Evolutionary conservation across 331 rosid genomes (phyloP).

Genomic region (Saraca asoca): DNA sequence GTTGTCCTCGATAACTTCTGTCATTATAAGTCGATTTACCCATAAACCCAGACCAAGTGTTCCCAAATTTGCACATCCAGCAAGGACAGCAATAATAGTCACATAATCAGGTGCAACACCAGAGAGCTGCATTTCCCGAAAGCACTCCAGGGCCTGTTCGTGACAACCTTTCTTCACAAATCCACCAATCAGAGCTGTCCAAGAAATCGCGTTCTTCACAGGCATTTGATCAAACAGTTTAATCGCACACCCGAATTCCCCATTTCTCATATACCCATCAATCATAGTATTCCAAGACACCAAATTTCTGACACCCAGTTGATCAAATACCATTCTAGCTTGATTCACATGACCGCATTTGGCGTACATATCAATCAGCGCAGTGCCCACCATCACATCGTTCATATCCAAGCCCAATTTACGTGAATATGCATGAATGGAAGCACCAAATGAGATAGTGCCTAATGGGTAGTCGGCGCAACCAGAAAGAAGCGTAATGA

Average conservation of each 20-base stretch:
- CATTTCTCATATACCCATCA: slow-evolving; percentile 63
- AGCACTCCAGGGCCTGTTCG: slow-evolving; percentile 66
- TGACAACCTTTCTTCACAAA: slow-evolving; percentile 55
- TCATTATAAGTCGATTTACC: slow-evolving; percentile 57
- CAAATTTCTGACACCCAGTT: slow-evolving; percentile 56
- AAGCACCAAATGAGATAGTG: slow-evolving; percentile 44
- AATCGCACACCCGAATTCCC: slow-evolving; percentile 51
- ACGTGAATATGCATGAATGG: slow-evolving; percentile 52
- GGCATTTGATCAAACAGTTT: slow-evolving; percentile 76
- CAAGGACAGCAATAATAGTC: slow-evolving; percentile 66
- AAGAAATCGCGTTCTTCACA: slow-evolving; percentile 60
- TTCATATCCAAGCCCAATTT: slow-evolving; percentile 54
- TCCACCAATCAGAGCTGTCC: slow-evolving; percentile 81
- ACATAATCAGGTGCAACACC: slow-evolving; percentile 70
- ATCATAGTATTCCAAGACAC: slow-evolving; percentile 76
- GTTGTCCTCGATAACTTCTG: slow-evolving; percentile 43
- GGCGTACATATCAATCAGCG: slow-evolving; percentile 69
- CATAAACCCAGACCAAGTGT: slow-evolving; percentile 71
- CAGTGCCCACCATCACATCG: slow-evolving; percentile 76
- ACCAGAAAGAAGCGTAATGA: slow-evolving; percentile 67
- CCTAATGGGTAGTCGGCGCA: slow-evolving; percentile 56
- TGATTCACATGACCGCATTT: slow-evolving; percentile 47
- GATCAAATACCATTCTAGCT: slow-evolving; percentile 57
- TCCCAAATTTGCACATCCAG: slow-evolving; percentile 81
- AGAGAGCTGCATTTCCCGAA: slow-evolving; percentile 65